These are phyloP conservation scores for Apiospora sp. DNA, from an alignment of 2,329 filamentous ascomycete species.

Conservation along the genomic window DNA sequence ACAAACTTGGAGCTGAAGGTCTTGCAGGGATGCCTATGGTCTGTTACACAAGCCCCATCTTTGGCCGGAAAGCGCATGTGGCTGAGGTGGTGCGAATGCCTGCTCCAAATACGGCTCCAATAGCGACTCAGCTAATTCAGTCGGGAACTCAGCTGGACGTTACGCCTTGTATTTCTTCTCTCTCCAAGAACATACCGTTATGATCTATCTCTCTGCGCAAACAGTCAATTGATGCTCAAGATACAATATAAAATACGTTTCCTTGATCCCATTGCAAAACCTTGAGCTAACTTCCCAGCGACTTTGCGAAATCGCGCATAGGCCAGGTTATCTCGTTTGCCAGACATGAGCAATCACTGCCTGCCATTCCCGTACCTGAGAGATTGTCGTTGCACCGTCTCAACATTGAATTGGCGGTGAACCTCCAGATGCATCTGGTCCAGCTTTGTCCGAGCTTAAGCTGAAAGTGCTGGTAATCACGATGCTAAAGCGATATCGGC, in stretches of 20 bases:
- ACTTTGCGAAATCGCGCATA: not conserved
- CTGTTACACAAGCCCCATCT: conserved; percentile 7
- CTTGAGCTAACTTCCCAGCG: not conserved
- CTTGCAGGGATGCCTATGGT: not conserved
- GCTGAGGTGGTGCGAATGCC: not conserved
- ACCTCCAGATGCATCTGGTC: not conserved
- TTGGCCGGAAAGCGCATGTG: not conserved
- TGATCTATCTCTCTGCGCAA: not conserved
- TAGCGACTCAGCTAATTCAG: not conserved
- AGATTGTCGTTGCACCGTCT: not conserved
- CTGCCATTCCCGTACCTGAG: not conserved
- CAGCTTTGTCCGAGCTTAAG: not conserved
- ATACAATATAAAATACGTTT: not conserved
- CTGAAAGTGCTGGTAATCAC: not conserved
- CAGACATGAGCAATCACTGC: not conserved
- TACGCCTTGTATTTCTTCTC: not conserved
- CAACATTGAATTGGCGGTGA: not conserved
- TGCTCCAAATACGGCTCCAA: not conserved
- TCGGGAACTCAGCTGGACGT: not conserved
- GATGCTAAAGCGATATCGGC: conserved; percentile 2
- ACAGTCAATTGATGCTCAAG: not conserved
- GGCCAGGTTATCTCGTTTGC: not conserved
- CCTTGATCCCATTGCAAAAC: no score
- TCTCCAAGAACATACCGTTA: not conserved
- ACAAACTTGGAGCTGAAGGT: conserved; percentile 7